Base-by-base conservation (phyloP, 2,329 filamentous ascomycete species). In the Ophiostoma montium region DNA sequence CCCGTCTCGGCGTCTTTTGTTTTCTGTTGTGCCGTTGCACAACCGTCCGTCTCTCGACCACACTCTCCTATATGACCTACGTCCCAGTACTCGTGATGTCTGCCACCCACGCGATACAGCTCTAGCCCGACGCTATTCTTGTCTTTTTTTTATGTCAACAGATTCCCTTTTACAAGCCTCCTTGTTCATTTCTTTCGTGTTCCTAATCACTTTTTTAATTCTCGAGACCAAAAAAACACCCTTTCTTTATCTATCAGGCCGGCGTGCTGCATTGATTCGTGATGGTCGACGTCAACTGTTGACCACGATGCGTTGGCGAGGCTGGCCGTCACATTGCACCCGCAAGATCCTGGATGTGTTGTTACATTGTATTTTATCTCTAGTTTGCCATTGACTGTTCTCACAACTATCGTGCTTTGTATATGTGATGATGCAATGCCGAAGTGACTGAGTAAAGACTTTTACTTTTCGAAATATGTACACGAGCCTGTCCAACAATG, bases 71-170 rank as follows among this genome's bases (percentile, higher is more conserved):
- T 60, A 73, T 67, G 70, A 74, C 68, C 50, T 70, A 67, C 69
- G 70, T 68, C 70, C 15, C 39, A 42, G 69, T 72, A 70, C 65
- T 70, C 67, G 75, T 73, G 72, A 78, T 72, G 70, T 68, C 48
- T 68, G 63, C 68, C 65, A 49, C 41, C 41, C 43, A 51, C 53
- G 46, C 53, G 53, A 69, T 70, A 71, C 69, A 73, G 70, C 72
- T 75, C 70, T 71, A 74, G 70, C 71, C 71, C 69, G 67, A 70
- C 70, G 67, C 67, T 55, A 42, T 66, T 69, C 65, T 63, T 52
- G 47, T 53, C 32, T 47, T 36, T 43, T 49, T 63, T 62, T 65
- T 63, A 52, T 57, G 57, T 63, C 64, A 63, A 62, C 62, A 58
- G 59, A 59, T 61, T 62, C 65, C 60, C 62, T 62, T 62, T 60